Evolutionary conservation across 2,329 filamentous ascomycete species (phyloP), one percentile per base, ranked within the genome.

Genomic region (Aspergillus alliaceus): DNA sequence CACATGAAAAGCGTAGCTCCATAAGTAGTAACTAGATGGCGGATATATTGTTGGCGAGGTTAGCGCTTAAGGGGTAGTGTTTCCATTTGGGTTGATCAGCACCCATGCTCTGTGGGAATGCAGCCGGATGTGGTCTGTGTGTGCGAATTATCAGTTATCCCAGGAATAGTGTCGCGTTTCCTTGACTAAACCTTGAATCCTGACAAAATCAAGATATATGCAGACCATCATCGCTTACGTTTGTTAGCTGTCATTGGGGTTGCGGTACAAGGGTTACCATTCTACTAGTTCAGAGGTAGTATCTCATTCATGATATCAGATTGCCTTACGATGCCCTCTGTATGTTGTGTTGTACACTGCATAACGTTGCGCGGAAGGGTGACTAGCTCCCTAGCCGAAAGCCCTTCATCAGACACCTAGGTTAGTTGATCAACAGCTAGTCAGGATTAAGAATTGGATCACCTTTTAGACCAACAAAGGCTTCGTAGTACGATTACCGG

Each of bases 21-120:
- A 42, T 37, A 51, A 44, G 27, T 42, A 40, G 51, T 37, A 49
- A 50, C 34, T 25, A 44, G 24, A 27, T n/a, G 31, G 27, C 35
- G 31, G 57, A 49, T 22, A 35, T 47, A 48, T 48, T 42, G 32
- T 48, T 37, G 40, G 50, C 48, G 37, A 51, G 35, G 46, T 51
- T 39, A 50, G 56, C 53, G 40, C 40, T 44, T 29, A 27, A 44
- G 40, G 27, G 40, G 40, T 24, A 18, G 40, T 27, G 40, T 44
- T 18, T 44, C 9, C 14, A 27, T n/a, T 24, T 44, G 40, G n/a
- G 27, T 44, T 44, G 40, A 44, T 44, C 40, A 44, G 14, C 22
- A 14, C 22, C 27, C 6, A 8, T n/a, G 18, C 20, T 14, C 24
- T 18, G 34, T 34, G 15, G 20, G 29, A 29, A 44, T 40, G 50